Base-by-base conservation (phyloP, 2,329 filamentous ascomycete species). In the Botrytis squamosa region DNA sequence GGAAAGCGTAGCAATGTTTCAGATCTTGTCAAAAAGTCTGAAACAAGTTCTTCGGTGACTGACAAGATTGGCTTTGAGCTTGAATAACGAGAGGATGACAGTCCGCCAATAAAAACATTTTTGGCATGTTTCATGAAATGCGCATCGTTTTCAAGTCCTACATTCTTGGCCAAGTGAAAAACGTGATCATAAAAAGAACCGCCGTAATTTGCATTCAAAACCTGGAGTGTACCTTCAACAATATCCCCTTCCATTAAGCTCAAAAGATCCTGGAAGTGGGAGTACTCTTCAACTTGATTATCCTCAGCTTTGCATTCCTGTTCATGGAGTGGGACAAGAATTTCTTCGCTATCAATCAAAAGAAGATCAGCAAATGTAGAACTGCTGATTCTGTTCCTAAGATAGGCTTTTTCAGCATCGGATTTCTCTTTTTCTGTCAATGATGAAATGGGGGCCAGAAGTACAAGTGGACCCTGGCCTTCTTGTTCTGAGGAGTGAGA, bases 101-200 rank as follows among this genome's bases (percentile, higher is more conserved):
- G 38, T 20, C 72, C 72, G 40, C 68, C 68, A 49, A 70, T 12
- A 20, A 74, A 72, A 63, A 59, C 69, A 42, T 57, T 70, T 55
- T 66, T 74, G 25, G 72, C 63, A 66, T 59, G 57, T 38, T 74
- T 52, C 68, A 74, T 59, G 52, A 74, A 74, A 18, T 72, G 25
- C 14, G 46, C 33, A 63, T 74, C 69, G 6, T 66, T 66, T 33
- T 71, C 62, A 29, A 74, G 68, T 20, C n/a, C 69, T 33, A 60
- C 52, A 6, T 55, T 62, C 16, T 70, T 64, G 3, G 60, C 60
- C 38, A 74, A 29, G n/a, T 67, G 40, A 36, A n/a, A 49, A 42
- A 71, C 69, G 22, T 74, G 72, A n/a, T 72, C 68, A 57, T 60
- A 33, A n/a, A 74, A 74, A 46, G 72, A 71, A n/a, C 72, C 72